Evolutionary conservation across 352 stramenopile genomes (phyloP).

Genomic region (Globisporangium camurandrum): DNA sequence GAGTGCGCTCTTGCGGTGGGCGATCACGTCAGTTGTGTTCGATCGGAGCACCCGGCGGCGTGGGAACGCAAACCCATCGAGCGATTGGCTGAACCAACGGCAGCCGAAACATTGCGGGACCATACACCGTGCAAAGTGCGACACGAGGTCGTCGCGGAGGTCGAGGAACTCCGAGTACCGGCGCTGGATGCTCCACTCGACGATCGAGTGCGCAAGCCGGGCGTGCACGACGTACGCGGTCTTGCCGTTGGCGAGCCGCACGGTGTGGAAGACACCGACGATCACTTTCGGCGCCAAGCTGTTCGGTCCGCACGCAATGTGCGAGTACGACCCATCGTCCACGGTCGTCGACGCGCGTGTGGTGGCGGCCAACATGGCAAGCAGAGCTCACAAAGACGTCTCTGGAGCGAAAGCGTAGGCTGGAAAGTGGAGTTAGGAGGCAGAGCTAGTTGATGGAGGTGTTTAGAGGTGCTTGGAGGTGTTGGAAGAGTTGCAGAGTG

Average conservation of each 20-base stretch:
- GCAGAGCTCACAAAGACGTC: too few relatives aligned
- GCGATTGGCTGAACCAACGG: slow-evolving; percentile 57
- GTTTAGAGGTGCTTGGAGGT: too few relatives aligned
- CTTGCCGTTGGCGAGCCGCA: slow-evolving; percentile 10
- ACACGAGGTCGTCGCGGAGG: slow-evolving; percentile 38
- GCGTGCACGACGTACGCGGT: slow-evolving; percentile 43
- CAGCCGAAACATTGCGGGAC: slow-evolving; percentile 69
- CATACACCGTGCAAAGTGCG: slow-evolving; percentile 32
- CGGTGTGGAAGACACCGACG: slow-evolving; percentile 26
- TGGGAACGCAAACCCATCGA: slow-evolving; percentile 53
- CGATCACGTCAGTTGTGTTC: slow-evolving; percentile 30
- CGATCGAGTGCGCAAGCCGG: slow-evolving; percentile 24
- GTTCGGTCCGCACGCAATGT: slow-evolving; percentile 40
- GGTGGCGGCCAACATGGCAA: too few relatives aligned
- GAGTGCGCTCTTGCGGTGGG: slow-evolving; percentile 35
- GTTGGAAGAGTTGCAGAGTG: too few relatives aligned
- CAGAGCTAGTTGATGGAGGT: too few relatives aligned
- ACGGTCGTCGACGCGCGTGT: not conserved
- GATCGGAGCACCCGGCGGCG: slow-evolving; percentile 52
- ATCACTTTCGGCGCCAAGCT: slow-evolving; percentile 46
- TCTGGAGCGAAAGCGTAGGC: too few relatives aligned
- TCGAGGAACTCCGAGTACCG: slow-evolving; percentile 70
- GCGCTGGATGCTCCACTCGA: slow-evolving; percentile 55
- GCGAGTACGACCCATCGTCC: slow-evolving; percentile 25
- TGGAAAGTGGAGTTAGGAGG: too few relatives aligned